phyloP scores from a whole-genome alignment of 176 grass and related monocot species.

The Avena insularis region DNA sequence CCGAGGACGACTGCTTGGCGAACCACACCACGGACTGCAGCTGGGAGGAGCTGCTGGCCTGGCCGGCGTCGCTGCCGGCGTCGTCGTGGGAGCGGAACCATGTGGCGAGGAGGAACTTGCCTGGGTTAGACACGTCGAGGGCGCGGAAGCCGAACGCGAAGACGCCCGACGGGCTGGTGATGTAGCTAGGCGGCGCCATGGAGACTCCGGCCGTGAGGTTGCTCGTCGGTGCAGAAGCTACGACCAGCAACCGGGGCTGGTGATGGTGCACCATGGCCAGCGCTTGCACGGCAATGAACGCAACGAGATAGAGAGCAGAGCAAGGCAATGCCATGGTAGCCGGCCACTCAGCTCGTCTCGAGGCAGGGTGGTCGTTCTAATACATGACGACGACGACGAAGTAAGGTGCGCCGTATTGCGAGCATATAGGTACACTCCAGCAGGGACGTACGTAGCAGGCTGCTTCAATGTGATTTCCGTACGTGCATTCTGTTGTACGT shows the following conservation, averaged over 20 bases:
- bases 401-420: too few species aligned
- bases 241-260: background rate
- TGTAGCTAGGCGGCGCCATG: constrained; percentile 17
- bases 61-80: background rate
- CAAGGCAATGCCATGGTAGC: background rate
- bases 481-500: too few species aligned
- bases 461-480: too few species aligned
- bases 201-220: background rate
- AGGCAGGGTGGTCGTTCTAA: too few species aligned
- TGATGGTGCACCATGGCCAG: background rate
- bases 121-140: background rate
- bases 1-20: background rate
- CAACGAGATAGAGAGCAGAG: background rate
- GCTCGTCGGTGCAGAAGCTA: background rate
- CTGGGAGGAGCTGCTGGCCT: background rate
- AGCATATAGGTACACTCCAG: too few species aligned
- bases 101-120: constrained; percentile 33
- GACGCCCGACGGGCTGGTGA: constrained; percentile 39
- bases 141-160: constrained; percentile 39
- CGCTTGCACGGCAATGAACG: background rate
- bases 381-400: too few species aligned
- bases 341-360: too few species aligned
- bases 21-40: constrained; percentile 44
- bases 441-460: too few species aligned
- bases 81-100: constrained; percentile 25